Conservation (phyloP, 176 grass and related monocot species). For the maize (Zea mays) region Zm-B73-REFERENCE-NAM-5.0 NC_050105.1:106724501-106725000, state of each 20-base stretch:
- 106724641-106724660: neutral
- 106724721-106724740: neutral
- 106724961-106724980: constrained; percentile 6
- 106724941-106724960: neutral
- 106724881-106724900: neutral
- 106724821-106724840: neutral
- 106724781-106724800: constrained; percentile 29
- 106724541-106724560: neutral
- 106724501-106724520: too few species aligned
- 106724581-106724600: too few species aligned
- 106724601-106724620: too few species aligned
- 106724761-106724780: neutral
- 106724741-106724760: neutral
- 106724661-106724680: too few species aligned
- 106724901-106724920: neutral
- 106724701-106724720: too few species aligned
- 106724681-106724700: too few species aligned
- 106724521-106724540: neutral
- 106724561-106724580: too few species aligned
- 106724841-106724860: constrained; percentile 20
- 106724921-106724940: neutral
- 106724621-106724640: neutral
- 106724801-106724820: constrained; percentile 10
- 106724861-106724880: neutral
- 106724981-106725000: neutral